These are phyloP conservation scores for Ogataea corticis DNA, from an alignment of 805 yeast genomes.

Conservation along the genomic window DNA sequence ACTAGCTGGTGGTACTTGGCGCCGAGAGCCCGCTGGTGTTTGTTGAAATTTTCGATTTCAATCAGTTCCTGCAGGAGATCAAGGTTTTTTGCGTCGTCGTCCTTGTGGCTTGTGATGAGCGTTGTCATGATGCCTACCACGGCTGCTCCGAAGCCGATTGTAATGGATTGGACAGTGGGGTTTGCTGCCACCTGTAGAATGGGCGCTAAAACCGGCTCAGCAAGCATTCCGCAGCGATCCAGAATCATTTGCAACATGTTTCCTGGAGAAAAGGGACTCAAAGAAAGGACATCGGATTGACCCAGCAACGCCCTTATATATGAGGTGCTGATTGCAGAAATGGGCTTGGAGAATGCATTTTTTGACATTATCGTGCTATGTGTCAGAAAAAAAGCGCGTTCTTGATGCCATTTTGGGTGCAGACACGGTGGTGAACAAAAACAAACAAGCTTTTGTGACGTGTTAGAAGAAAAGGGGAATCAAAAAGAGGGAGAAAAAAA, in stretches of 20 bases:
- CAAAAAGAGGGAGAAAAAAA: neutral
- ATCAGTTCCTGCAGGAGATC: slow-evolving; percentile 17
- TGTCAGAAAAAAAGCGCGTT: neutral
- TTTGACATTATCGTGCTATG: neutral
- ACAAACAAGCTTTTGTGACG: neutral
- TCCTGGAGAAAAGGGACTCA: neutral
- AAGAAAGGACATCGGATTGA: too few species aligned
- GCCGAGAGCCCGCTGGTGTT: slow-evolving; percentile 11
- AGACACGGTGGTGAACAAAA: too few species aligned
- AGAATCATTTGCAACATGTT: neutral
- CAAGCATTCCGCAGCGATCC: slow-evolving; percentile 2
- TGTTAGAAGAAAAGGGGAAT: neutral
- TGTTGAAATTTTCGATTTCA: slow-evolving; percentile 19
- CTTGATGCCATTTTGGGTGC: neutral
- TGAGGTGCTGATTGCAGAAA: neutral
- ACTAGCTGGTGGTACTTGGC: slow-evolving; percentile 16
- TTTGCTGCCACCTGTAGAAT: slow-evolving; percentile 10
- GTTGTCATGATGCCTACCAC: slow-evolving; percentile 20
- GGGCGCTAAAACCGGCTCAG: slow-evolving; percentile 5
- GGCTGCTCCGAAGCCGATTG: slow-evolving; percentile 23
- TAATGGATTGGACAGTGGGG: slow-evolving; percentile 19
- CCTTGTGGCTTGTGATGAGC: slow-evolving; percentile 11
- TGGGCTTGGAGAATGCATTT: too few species aligned
- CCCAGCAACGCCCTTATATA: too few species aligned
- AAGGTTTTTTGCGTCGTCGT: slow-evolving; percentile 8